A percentile compares a stretch with the other conserved stretches of the same genome.
phyloP scores from a whole-genome alignment of 1,284 basidiomycete species.

The Fistulinella cinereoalba region DNA sequence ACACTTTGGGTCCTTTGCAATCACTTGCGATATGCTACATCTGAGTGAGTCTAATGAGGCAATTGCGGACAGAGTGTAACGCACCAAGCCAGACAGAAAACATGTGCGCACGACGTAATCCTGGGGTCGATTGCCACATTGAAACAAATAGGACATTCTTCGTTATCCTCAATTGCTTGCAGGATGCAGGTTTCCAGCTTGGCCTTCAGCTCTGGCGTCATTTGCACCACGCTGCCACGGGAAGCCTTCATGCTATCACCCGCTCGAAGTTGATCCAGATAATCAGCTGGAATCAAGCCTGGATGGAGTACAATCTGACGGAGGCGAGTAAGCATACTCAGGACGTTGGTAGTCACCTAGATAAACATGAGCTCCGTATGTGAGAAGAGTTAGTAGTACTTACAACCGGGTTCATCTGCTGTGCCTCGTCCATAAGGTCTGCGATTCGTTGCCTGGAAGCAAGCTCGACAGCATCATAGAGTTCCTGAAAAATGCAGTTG shows the following conservation, averaged over 20 bases:
- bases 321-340: conserved; percentile 83
- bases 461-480: conserved; percentile 75
- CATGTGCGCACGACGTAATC: conserved; percentile 78
- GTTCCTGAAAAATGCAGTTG: conserved; percentile 39
- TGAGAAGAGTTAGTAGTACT: conserved; percentile 3
- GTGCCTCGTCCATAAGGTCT: conserved; percentile 47
- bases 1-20: conserved; percentile 67
- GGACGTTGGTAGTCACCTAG: conserved; percentile 66
- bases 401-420: conserved; percentile 40
- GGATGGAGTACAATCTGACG: conserved; percentile 84
- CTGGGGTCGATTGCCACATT: conserved; percentile 61
- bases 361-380: conserved; percentile 4
- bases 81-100: conserved; percentile 74
- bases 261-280: conserved; percentile 64
- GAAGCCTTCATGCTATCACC: conserved; percentile 37
- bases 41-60: conserved; percentile 6
- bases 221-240: conserved; percentile 29
- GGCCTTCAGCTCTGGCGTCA: conserved; percentile 50
- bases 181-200: conserved; percentile 64
- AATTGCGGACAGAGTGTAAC: conserved; percentile 14
- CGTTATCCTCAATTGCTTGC: conserved; percentile 74
- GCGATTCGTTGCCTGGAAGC: conserved; percentile 63
- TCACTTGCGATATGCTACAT: conserved; percentile 62
- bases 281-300: conserved; percentile 71
- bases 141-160: conserved; percentile 85